Evolutionary conservation across 768 basidiomycete species (phyloP), one percentile per base, ranked within the genome.

Genomic region (Mycena polygramma): DNA sequence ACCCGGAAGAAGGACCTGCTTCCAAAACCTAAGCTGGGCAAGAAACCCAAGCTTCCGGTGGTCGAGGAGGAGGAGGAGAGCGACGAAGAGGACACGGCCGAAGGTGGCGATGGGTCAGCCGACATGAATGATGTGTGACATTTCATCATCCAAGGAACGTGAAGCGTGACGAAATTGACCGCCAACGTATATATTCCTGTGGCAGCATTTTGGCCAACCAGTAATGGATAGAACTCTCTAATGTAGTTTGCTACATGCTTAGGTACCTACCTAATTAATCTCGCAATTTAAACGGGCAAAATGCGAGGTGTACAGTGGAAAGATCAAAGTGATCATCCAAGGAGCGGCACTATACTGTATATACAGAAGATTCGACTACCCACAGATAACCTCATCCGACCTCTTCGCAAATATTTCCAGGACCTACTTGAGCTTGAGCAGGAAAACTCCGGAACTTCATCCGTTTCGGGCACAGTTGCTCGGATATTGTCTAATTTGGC

Each of bases 351-450:
- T 58, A 58, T 43, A 58, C 57, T 58, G 57, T 58, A 58, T 54
- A 45, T 15, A 9, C 15, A 9, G 83, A 81, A 46, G 76, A 84
- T 11, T 76, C 37, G 24, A 54, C 4, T 4, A 82, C 81, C 82
- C 82, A 83, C n/a, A n/a, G n/a, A n/a, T n/a, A n/a, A n/a, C n/a
- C n/a, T n/a, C n/a, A n/a, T n/a, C n/a, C n/a, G n/a, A n/a, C n/a
- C n/a, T n/a, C 0, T 63, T 14, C 0, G 43, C 39, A 63, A 82
- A 80, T 0, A n/a, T n/a, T n/a, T n/a, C n/a, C n/a, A n/a, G n/a
- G n/a, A n/a, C n/a, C n/a, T n/a, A n/a, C n/a, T n/a, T n/a, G n/a
- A n/a, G n/a, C n/a, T n/a, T n/a, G n/a, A n/a, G n/a, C n/a, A n/a
- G n/a, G n/a, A n/a, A n/a, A n/a, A n/a, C n/a, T n/a, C n/a, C n/a